phyloP scores from a whole-genome alignment of 2,329 filamentous ascomycete species.

The Penicillium rolfsii region DNA sequence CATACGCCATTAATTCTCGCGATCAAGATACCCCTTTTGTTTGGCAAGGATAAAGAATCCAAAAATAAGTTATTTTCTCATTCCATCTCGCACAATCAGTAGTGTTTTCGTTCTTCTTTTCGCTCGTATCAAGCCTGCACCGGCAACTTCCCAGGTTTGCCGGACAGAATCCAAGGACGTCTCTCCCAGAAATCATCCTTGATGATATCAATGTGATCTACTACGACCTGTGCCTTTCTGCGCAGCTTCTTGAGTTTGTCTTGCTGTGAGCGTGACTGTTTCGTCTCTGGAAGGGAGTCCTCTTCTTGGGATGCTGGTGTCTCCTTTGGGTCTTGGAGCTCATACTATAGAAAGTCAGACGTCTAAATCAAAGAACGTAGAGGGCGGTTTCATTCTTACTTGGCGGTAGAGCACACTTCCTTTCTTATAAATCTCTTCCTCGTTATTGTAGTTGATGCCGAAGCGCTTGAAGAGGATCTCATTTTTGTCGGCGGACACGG shows the following conservation, averaged over 20 bases:
- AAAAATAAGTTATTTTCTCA: slow-evolving; percentile 23
- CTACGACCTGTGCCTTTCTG: slow-evolving; percentile 76
- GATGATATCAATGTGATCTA: slow-evolving; percentile 92
- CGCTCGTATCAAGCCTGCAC: slow-evolving; percentile 40
- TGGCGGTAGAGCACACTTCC: slow-evolving; percentile 88
- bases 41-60: slow-evolving; percentile 21
- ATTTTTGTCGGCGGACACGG: slow-evolving; percentile 85
- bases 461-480: slow-evolving; percentile 91
- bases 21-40: slow-evolving; percentile 42
- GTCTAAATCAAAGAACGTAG: slow-evolving; percentile 6
- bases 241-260: slow-evolving; percentile 83
- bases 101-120: slow-evolving; percentile 1
- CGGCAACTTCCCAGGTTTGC: slow-evolving; percentile 72
- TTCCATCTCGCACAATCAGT: background rate
- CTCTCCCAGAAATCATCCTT: slow-evolving; percentile 91
- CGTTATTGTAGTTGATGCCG: slow-evolving; percentile 96
- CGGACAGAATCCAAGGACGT: slow-evolving; percentile 80
- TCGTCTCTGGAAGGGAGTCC: slow-evolving; percentile 43
- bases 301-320: slow-evolving; percentile 29
- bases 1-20: slow-evolving; percentile 24
- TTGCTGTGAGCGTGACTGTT: slow-evolving; percentile 74
- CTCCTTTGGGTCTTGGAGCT: slow-evolving; percentile 63
- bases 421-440: slow-evolving; percentile 89
- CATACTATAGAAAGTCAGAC: slow-evolving; percentile 59
- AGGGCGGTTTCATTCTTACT: slow-evolving; percentile 47